Conservation (phyloP, 768 basidiomycete genomes). For the Phylloporus rhodoxanthus region DNA sequence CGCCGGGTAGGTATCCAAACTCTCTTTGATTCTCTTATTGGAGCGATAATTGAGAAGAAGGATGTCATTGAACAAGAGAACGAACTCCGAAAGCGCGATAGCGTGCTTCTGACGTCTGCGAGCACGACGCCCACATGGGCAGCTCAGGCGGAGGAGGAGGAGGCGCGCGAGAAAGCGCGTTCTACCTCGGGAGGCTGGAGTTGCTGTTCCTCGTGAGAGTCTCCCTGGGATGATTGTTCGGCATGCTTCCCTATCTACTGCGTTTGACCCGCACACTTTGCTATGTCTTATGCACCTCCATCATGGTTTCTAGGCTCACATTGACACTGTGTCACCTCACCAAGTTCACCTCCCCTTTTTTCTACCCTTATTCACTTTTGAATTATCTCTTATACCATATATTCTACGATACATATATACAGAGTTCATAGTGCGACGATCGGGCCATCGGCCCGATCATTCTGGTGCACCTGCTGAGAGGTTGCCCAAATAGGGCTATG, state of each 20-base stretch:
- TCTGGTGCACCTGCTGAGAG: constrained; percentile 2
- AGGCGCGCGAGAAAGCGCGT: constrained; percentile 52
- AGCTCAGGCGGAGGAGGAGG: constrained; percentile 76
- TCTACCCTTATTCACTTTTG: constrained; percentile 30
- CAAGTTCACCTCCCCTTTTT: constrained; percentile 10
- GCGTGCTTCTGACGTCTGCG: constrained; percentile 65
- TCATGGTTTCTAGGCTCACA: constrained; percentile 21
- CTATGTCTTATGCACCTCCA: constrained; percentile 27
- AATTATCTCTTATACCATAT: constrained; percentile 40
- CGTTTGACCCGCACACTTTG: constrained; percentile 14
- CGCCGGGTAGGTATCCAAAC: constrained; percentile 60
- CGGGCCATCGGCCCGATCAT: constrained; percentile 7
- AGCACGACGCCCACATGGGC: constrained; percentile 68
- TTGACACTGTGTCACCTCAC: constrained; percentile 18
- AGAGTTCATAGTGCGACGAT: constrained; percentile 29
- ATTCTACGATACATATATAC: constrained; percentile 34
- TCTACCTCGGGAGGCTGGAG: constrained; percentile 51
- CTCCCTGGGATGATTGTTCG: constrained; percentile 7
- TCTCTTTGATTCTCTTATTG: constrained; percentile 75
- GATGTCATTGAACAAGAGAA: constrained; percentile 79
- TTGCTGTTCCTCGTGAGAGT: constrained; percentile 53
- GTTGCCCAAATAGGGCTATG: constrained; percentile 24
- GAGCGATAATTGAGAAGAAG: constrained; percentile 71
- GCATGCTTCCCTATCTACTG: constrained; percentile 19
- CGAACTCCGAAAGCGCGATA: constrained; percentile 73